phyloP scores from a whole-genome alignment of 78 protist species.

The Pelomyxa schiedti region DNA sequence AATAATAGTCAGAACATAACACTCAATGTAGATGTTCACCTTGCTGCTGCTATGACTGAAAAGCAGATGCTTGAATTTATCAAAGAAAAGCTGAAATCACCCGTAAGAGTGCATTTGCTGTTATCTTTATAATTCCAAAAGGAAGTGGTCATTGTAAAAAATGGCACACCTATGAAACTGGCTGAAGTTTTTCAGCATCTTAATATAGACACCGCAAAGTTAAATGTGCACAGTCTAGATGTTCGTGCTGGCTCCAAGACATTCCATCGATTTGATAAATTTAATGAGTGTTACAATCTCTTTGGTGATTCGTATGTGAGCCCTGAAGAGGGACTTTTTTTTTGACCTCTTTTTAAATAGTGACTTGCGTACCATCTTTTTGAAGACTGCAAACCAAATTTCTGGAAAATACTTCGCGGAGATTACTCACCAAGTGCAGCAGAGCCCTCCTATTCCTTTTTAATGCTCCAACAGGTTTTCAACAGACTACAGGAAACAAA shows the following conservation, averaged over 20 bases:
- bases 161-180: slow-evolving; percentile 73
- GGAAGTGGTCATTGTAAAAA: slow-evolving; percentile 44
- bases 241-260: slow-evolving; percentile 37
- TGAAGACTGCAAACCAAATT: slow-evolving; percentile 90
- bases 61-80: slow-evolving; percentile 91
- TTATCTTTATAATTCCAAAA: slow-evolving; percentile 1
- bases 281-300: slow-evolving; percentile 90
- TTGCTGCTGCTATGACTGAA: slow-evolving; percentile 82
- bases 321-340: slow-evolving; percentile 69
- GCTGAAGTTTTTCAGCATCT: slow-evolving; percentile 59
- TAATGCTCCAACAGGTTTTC: slow-evolving; percentile 75
- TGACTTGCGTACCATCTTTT: slow-evolving; percentile 82
- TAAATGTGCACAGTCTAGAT: slow-evolving; percentile 79
- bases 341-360: slow-evolving; percentile 67
- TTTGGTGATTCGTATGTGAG: slow-evolving; percentile 52
- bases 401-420: slow-evolving; percentile 87
- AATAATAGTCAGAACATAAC: slow-evolving; percentile 50
- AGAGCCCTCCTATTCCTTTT: no score
- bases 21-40: slow-evolving; percentile 96
- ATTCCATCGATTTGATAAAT: slow-evolving; percentile 82
- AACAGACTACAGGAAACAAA: slow-evolving; percentile 59
- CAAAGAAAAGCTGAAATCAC: slow-evolving; percentile 44
- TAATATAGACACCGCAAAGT: slow-evolving; percentile 47
- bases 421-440: slow-evolving; percentile 16
- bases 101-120: no score